Conservation (phyloP, 2,329 filamentous ascomycete genomes). For the Beauveria sp. region DNA sequence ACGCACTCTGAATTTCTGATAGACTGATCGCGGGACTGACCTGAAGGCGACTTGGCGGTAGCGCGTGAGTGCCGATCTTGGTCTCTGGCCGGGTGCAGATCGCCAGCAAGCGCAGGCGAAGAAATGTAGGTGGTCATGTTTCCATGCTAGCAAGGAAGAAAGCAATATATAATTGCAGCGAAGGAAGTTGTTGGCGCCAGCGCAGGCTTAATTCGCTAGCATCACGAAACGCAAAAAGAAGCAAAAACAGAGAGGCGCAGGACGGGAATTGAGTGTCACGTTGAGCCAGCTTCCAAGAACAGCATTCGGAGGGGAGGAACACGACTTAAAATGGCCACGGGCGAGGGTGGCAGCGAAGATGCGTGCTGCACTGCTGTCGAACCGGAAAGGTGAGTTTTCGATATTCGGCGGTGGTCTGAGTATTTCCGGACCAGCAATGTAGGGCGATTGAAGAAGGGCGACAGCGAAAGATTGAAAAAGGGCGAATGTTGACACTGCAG, state of each 20-base stretch:
- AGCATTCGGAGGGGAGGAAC: neutral
- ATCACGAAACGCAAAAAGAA: neutral
- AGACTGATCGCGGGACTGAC: neutral
- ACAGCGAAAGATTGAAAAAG: neutral
- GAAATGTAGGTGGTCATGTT: slow-evolving; percentile 10
- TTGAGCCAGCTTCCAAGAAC: neutral
- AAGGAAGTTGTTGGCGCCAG: neutral
- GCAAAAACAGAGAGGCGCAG: neutral
- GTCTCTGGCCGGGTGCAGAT: slow-evolving; percentile 1
- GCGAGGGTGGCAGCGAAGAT: neutral
- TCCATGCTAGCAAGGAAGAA: slow-evolving; percentile 2
- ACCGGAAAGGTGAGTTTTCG: neutral
- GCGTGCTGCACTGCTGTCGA: neutral
- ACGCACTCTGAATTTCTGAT: neutral
- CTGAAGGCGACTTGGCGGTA: neutral
- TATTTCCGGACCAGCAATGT: neutral
- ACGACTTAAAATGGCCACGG: neutral
- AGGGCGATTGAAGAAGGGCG: neutral
- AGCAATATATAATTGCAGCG: neutral
- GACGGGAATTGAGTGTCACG: neutral
- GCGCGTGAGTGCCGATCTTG: slow-evolving; percentile 3
- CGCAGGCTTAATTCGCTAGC: neutral
- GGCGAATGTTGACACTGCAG: no score
- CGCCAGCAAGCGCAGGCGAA: neutral
- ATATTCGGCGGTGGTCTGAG: neutral